Evolutionary conservation across 2,329 filamentous ascomycete species (phyloP), one percentile per base, ranked within the genome.

Genomic region (Thyridium curvatum): DNA sequence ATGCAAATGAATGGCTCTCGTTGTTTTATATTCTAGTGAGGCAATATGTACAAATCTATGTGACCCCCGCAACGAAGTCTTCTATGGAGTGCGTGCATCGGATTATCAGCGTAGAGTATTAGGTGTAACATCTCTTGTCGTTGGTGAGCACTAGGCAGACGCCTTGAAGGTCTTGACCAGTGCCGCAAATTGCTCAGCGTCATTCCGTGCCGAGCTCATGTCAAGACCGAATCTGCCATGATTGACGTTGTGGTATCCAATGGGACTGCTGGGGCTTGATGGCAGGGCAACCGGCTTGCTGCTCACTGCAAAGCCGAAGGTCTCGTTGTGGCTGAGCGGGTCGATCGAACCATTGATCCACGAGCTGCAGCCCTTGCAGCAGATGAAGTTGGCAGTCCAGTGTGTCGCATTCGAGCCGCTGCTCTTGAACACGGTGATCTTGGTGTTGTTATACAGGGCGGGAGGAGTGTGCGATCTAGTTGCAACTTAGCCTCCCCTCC

Each of bases 381-480:
- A 43, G n/a, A 40, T 28, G 26, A 43, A 9, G n/a, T 29, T 35
- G 14, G 41, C 41, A 2, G 15, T 37, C 42, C 42, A 44, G 39
- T 44, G 42, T 8, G 42, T 44, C 12, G 35, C 42, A 30, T 44
- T 44, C 15, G 28, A 8, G 18, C 32, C 32, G 4, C 36, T 36
- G 12, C 39, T 33, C 4, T 8, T 14, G 28, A 30, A 30, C 15
- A 39, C 29, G 18, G 32, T 28, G 12, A 30, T 30, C n/a, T 16
- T 39, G 4, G 42, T 39, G 39, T 36, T 35, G 17, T 30, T 18
- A 33, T 44, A 44, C 3, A 30, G 39, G 4, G 12, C 15, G 12
- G 42, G 42, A 10, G 38, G 16, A 6, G 21, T 26, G 21, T 26
- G 21, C 10, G 21, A 26, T 6, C 21, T 26, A 26, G 6, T 10